Base-by-base conservation (phyloP, 2,329 filamentous ascomycete species). In the Diaporthe citriasiana region DNA sequence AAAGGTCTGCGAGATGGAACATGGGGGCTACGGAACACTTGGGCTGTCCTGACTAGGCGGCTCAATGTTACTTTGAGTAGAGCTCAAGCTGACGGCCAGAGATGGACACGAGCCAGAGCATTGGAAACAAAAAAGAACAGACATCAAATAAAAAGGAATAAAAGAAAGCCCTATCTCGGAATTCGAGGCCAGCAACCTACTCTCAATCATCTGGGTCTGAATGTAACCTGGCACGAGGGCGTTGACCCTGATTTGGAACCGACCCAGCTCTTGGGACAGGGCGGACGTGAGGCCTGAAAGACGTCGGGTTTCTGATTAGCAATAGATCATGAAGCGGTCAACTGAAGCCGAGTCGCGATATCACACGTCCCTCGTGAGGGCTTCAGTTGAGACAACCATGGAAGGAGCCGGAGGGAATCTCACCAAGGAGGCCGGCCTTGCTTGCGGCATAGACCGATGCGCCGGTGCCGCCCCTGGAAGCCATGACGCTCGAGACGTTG, bases 171-270 rank as follows among this genome's bases (percentile, higher is more conserved):
- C 8, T 22, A 10, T 33, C 12, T 42, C 45, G 42, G 42, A 27
- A 40, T 8, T 30, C 33, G 25, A 35, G 35, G 42, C 12, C 17
- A 30, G 30, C 38, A 22, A 82, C 85, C 83, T 83, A 95, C 94
- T 86, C 81, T 89, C 83, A 77, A 93, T 94, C 94, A 97, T 97
- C 63, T 91, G 89, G 59, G 94, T 96, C 73, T 93, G 87, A 77
- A 97, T 92, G 85, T 96, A 97, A 9, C 95, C 95, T 0, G 95
- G 95, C 55, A 96, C 85, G 76, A 97, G 90, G 38, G 92, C 92
- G 83, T 97, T 97, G 60, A 94, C 93, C 40, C 95, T 88, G 73
- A 97, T 88, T 65, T 89, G 88, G 63, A 86, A 85, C 75, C 85
- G 83, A 69, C 89, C 89, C 78, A 92, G 82, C 83, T 95, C 91